These are phyloP conservation scores for Urtica urens DNA, from an alignment of 306 rosid genomes.

Conservation along the genomic window DNA sequence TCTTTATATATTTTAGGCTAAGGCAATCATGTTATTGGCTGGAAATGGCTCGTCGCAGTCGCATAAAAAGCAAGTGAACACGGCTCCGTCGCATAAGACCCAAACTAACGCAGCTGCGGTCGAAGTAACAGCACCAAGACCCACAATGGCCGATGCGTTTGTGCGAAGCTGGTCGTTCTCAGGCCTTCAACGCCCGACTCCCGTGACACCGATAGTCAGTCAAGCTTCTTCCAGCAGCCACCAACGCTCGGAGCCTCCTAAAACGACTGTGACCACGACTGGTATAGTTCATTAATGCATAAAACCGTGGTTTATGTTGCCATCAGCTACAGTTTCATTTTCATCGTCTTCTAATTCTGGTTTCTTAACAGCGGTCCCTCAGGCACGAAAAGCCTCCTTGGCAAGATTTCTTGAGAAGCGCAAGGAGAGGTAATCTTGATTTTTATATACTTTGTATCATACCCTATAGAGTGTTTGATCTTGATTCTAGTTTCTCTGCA, in stretches of 20 bases:
- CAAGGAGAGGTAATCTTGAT: conserved; percentile 72
- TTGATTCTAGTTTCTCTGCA: not conserved
- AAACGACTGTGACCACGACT: conserved; percentile 32
- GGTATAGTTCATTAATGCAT: conserved; percentile 26
- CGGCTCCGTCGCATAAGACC: conserved; percentile 26
- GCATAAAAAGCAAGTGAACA: conserved; percentile 21
- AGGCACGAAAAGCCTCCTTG: conserved; percentile 89
- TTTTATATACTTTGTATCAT: not conserved
- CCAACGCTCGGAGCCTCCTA: conserved; percentile 26
- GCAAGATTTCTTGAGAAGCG: conserved; percentile 94
- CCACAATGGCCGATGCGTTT: conserved; percentile 34
- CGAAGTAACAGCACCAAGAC: conserved; percentile 26
- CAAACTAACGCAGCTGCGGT: conserved; percentile 26
- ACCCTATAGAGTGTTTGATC: not conserved
- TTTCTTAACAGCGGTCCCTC: conserved; percentile 60
- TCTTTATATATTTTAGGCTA: conserved; percentile 40
- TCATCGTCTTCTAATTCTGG: not conserved
- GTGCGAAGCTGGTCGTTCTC: conserved; percentile 25
- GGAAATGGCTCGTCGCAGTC: conserved; percentile 38
- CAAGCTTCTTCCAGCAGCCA: conserved; percentile 25
- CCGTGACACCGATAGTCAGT: conserved; percentile 29
- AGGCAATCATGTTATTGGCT: conserved; percentile 80
- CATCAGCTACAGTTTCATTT: not conserved
- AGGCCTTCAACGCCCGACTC: conserved; percentile 34
- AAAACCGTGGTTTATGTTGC: not conserved